phyloP scores from a whole-genome alignment of 495 filamentous ascomycete genomes.

The Tirmania nivea region DNA sequence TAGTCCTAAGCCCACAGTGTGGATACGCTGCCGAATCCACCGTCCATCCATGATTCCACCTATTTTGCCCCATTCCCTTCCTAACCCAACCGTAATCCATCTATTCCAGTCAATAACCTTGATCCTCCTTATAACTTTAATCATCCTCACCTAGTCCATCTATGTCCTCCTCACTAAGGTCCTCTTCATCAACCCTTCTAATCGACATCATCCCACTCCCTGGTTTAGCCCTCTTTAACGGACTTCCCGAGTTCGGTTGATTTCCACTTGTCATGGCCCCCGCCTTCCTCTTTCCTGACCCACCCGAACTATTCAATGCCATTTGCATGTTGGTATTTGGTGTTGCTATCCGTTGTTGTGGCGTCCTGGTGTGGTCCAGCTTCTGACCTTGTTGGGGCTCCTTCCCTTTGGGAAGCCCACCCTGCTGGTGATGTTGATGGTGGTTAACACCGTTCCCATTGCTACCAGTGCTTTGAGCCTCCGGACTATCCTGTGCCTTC shows the following conservation, averaged over 20 bases:
- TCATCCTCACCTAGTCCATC: background rate
- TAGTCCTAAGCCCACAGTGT: too few relatives aligned
- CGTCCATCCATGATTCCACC: too few relatives aligned
- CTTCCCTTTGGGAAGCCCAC: background rate
- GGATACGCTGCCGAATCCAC: too few relatives aligned
- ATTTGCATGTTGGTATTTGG: background rate
- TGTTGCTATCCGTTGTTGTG: background rate
- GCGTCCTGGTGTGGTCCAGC: background rate
- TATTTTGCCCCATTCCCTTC: too few relatives aligned
- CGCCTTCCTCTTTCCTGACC: background rate
- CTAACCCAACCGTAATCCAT: too few relatives aligned
- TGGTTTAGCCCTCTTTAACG: background rate
- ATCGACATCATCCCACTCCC: background rate
- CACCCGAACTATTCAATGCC: background rate
- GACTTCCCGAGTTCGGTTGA: background rate
- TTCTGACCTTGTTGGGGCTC: background rate
- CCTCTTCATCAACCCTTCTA: background rate
- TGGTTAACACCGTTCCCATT: constrained; percentile 5
- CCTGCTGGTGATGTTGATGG: background rate
- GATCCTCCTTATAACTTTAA: too few relatives aligned
- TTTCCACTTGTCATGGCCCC: background rate
- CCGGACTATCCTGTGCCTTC: constrained; percentile 12
- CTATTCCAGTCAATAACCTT: too few relatives aligned
- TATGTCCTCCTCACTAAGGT: background rate
- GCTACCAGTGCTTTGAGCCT: constrained; percentile 3